phyloP scores from a whole-genome alignment of 352 stramenopile species.

The Phytophthora megakarya region DNA sequence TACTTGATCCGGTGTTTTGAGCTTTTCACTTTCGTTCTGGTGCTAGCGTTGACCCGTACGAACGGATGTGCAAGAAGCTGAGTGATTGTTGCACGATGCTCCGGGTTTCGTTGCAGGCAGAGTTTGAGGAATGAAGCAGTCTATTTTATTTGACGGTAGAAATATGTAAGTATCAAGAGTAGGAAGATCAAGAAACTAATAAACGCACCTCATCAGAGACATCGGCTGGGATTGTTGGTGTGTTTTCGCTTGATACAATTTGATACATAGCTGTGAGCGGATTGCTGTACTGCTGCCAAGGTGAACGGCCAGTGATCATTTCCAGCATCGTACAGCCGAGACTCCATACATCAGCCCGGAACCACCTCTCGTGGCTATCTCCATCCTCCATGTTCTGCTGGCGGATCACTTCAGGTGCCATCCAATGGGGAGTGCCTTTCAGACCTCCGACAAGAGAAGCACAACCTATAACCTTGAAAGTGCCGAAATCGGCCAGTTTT shows the following conservation, averaged over 20 bases:
- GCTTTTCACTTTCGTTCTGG: conserved; percentile 14
- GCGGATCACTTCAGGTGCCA: conserved; percentile 90
- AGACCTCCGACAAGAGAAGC: conserved; percentile 75
- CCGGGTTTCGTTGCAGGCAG: conserved; percentile 71
- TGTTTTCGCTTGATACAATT: conserved; percentile 79
- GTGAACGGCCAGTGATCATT: conserved; percentile 92
- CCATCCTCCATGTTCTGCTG: conserved; percentile 22
- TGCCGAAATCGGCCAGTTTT: conserved; percentile 83
- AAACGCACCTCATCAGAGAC: conserved; percentile 55
- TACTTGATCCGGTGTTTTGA: conserved; percentile 16
- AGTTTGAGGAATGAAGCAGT: conserved; percentile 58
- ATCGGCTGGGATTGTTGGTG: conserved; percentile 60
- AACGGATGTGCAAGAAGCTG: conserved; percentile 94
- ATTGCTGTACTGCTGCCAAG: conserved; percentile 90
- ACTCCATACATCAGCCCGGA: conserved; percentile 93
- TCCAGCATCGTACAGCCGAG: conserved; percentile 92
- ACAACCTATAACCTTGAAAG: conserved; percentile 74
- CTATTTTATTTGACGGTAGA: conserved; percentile 25
- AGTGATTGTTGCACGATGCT: conserved; percentile 78
- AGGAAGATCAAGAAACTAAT: neutral
- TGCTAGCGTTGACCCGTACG: conserved; percentile 36
- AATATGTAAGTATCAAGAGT: neutral
- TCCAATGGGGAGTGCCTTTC: conserved; percentile 92
- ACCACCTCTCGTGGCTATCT: conserved; percentile 65
- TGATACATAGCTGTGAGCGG: conserved; percentile 92